Evolutionary conservation across 2,329 filamentous ascomycete genomes (phyloP), one percentile per base, ranked within the genome.

Genomic region (Teratosphaeria zuluensis): DNA sequence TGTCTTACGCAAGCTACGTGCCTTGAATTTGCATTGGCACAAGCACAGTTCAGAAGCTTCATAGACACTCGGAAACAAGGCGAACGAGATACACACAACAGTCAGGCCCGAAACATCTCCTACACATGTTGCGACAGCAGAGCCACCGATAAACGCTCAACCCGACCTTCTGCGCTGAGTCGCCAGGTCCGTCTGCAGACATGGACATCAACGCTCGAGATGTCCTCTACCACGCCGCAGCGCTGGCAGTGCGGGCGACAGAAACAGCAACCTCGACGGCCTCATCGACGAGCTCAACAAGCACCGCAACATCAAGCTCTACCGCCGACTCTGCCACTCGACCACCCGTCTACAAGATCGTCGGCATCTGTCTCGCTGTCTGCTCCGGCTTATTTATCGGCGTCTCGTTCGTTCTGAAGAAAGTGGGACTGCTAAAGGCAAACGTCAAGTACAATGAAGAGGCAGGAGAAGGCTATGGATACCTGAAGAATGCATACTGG

Each of bases 381-480:
- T 84, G 85, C 33, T 97, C 92, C 0, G 94, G 94, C 51, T 73
- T 90, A 59, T 97, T 97, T 72, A 99, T 99, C 70, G 94, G 94
- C 57, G 82, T 88, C 14, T 97, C 92, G 0, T 99, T 97, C 73
- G 92, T 97, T 31, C 77, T 99, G 69, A 97, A 97, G 76, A 99
- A 99, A 77, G 81, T 89, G 60, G 94, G 94, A 4, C 76, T 99
- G 66, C 80, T 99, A 62, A 91, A 85, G 72, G 92, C 94, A 55
- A 99, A 97, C 74, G 85, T 89, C 67, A 97, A 97, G 74, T 97
- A 97, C 78, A 88, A 95, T 62, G 91, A 97, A 75, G 90, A 89
- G 64, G 92, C 94, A 0, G 94, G 94, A 61, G 92, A 97, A 74
- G 94, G 94, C 58, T 97, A 97, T 73, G 92, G 92, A 62, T 99